Evolutionary conservation across 345 rosid genomes (phyloP).

Genomic region (Acer yangbiense): DNA sequence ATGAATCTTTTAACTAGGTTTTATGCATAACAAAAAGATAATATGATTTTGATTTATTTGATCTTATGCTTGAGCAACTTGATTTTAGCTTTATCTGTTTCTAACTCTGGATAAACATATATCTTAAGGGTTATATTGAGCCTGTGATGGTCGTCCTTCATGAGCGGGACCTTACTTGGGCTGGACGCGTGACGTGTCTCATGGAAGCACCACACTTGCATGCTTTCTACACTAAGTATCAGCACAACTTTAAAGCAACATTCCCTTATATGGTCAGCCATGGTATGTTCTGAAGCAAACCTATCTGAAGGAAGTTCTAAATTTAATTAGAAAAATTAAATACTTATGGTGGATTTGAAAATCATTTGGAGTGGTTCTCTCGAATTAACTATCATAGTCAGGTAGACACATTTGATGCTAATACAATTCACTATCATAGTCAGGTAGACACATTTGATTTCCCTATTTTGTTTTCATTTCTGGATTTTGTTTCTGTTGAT

Average conservation of each 20-base stretch:
- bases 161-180: conserved; percentile 93
- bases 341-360: background rate
- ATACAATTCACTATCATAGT: too few relatives aligned
- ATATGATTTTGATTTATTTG: background rate
- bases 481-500: too few relatives aligned
- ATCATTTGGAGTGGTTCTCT: too few relatives aligned
- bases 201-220: conserved; percentile 97
- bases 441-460: too few relatives aligned
- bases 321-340: background rate
- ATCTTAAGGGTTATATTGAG: conserved; percentile 80
- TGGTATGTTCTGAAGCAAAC: conserved; percentile 55
- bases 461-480: too few relatives aligned
- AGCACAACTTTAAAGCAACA: conserved; percentile 92
- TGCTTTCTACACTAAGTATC: conserved; percentile 91
- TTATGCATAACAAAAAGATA: too few relatives aligned
- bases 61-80: conserved; percentile 5
- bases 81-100: conserved; percentile 23
- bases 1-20: too few relatives aligned
- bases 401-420: too few relatives aligned
- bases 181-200: conserved; percentile 82
- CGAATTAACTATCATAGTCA: too few relatives aligned
- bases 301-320: background rate
- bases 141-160: conserved; percentile 97
- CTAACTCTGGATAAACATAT: conserved; percentile 26
- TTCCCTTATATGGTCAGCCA: conserved; percentile 95